Evolutionary conservation across 441 rosid genomes (phyloP).

Genomic region (Erodium chrysanthum): DNA sequence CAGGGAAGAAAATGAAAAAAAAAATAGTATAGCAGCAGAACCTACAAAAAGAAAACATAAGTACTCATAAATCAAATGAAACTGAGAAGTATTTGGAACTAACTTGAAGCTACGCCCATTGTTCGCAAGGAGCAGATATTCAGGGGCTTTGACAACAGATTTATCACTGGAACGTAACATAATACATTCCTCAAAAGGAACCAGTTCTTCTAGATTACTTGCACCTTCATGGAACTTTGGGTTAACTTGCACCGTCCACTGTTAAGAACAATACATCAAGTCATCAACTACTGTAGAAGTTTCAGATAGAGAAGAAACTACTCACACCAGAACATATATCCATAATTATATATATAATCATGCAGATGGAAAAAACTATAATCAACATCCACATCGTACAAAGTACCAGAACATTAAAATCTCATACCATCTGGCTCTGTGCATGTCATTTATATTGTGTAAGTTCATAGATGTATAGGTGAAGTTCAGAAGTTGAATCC

Average conservation of each 20-base stretch:
- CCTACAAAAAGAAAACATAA: neutral
- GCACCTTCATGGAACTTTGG: constrained; percentile 97
- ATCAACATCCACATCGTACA: neutral
- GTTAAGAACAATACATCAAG: constrained; percentile 27
- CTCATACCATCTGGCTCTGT: neutral
- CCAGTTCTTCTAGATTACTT: constrained; percentile 78
- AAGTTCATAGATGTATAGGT: neutral
- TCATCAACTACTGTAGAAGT: constrained; percentile 19
- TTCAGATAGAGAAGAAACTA: constrained; percentile 16
- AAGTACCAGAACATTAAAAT: neutral
- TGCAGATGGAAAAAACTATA: neutral
- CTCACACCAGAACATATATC: neutral
- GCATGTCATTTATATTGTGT: neutral
- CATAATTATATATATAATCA: neutral
- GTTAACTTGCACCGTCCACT: constrained; percentile 90
- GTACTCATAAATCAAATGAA: constrained; percentile 2
- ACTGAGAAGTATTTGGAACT: constrained; percentile 33
- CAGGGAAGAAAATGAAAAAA: neutral
- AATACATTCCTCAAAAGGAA: constrained; percentile 89
- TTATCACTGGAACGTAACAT: constrained; percentile 65
- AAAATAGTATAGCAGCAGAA: neutral
- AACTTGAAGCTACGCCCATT: constrained; percentile 97
- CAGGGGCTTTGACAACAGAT: constrained; percentile 69
- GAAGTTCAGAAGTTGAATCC: neutral
- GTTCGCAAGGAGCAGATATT: constrained; percentile 77